Evolutionary conservation across 176 grass and related monocot species (phyloP).

Genomic region (Chloris gayana): DNA sequence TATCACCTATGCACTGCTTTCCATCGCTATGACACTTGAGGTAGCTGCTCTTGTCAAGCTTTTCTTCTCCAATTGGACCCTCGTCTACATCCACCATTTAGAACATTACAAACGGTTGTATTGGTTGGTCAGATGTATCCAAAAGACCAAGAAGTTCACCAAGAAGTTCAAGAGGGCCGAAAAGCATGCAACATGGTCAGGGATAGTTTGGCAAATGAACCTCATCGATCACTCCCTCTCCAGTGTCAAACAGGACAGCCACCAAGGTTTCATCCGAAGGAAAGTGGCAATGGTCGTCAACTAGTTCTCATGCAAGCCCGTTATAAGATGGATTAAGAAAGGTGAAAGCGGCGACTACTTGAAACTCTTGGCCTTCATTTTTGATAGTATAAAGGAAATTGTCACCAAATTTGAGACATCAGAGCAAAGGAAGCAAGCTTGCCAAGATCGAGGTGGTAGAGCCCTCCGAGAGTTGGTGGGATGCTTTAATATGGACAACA

Average conservation of each 20-base stretch:
- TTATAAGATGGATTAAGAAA: background rate
- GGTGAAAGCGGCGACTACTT: background rate
- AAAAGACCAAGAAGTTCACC: background rate
- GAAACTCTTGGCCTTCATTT: background rate
- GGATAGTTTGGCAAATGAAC: background rate
- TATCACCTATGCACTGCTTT: background rate
- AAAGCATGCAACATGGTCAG: background rate
- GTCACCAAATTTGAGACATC: background rate
- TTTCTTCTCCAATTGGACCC: background rate
- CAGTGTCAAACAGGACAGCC: background rate
- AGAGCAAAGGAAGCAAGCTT: background rate
- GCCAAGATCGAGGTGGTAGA: background rate
- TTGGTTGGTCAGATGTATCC: background rate
- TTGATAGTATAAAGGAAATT: background rate
- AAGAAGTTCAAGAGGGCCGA: no score
- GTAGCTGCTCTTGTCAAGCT: background rate
- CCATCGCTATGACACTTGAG: background rate
- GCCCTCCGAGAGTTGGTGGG: background rate
- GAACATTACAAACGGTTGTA: background rate
- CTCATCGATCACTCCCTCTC: background rate
- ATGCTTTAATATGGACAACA: background rate
- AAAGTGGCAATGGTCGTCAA: background rate
- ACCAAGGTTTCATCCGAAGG: background rate
- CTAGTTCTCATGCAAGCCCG: background rate
- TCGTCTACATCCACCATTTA: background rate